Percentiles rank a stretch among this genome's conserved stretches.
These are phyloP conservation scores for Penicillium daleae DNA, from an alignment of 495 filamentous ascomycete species.

Conservation along the genomic window DNA sequence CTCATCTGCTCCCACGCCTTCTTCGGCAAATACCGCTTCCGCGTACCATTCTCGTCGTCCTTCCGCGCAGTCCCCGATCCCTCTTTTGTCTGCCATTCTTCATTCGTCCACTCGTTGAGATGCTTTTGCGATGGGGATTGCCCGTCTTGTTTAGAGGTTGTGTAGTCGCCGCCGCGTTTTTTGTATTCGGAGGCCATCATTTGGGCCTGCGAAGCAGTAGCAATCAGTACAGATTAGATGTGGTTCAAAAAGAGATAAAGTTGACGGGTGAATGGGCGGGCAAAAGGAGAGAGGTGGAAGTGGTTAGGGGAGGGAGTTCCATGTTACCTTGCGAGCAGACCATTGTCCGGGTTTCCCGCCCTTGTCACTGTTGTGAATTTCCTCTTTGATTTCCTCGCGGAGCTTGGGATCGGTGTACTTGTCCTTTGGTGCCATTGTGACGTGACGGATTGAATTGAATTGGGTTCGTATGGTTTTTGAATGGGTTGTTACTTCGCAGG, in stretches of 20 bases:
- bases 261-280: background rate
- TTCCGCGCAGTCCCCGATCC: conserved; percentile 47
- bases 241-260: background rate
- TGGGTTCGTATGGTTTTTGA: too few relatives aligned
- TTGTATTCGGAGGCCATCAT: conserved; percentile 57
- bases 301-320: background rate
- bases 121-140: conserved; percentile 47
- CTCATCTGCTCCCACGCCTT: conserved; percentile 54
- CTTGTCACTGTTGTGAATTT: conserved; percentile 51
- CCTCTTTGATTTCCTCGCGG: conserved; percentile 51
- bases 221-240: background rate
- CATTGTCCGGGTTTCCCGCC: conserved; percentile 55
- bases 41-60: conserved; percentile 39
- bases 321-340: conserved; percentile 50
- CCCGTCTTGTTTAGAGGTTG: conserved; percentile 43
- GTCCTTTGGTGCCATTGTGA: conserved; percentile 48
- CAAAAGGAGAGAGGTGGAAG: background rate
- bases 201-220: conserved; percentile 39
- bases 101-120: conserved; percentile 49
- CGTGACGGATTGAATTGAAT: background rate
- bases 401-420: conserved; percentile 55
- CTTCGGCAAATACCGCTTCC: conserved; percentile 53
- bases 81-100: conserved; percentile 57
- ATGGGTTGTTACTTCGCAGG: too few relatives aligned
- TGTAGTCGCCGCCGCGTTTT: conserved; percentile 54